Percentiles rank a stretch among this genome's conserved stretches.
phyloP scores from a whole-genome alignment of 108 stramenopile species.

The Cyclotella atomus region DNA sequence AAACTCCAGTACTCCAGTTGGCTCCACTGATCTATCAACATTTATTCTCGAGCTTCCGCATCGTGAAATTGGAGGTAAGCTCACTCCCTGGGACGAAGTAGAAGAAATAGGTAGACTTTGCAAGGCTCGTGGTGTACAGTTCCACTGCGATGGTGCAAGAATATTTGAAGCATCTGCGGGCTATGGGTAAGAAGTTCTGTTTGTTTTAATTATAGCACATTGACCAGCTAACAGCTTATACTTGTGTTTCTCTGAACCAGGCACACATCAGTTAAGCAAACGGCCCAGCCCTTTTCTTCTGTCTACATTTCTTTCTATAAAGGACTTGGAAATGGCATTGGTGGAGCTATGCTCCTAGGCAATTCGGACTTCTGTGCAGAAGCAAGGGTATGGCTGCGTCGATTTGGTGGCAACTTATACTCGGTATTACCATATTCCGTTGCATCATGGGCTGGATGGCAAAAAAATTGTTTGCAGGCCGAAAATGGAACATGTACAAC shows the following conservation, averaged over 20 bases:
- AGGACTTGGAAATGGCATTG: conserved; percentile 66
- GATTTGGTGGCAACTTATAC: conserved; percentile 87
- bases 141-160: conserved; percentile 88
- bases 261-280: conserved; percentile 34
- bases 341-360: conserved; percentile 84
- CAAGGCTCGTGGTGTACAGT: conserved; percentile 42
- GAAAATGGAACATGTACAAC: background rate
- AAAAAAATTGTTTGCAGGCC: conserved; percentile 35
- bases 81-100: conserved; percentile 73
- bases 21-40: conserved; percentile 33
- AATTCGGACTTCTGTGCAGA: conserved; percentile 57
- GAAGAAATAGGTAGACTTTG: conserved; percentile 49
- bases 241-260: no score
- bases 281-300: conserved; percentile 67
- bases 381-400: conserved; percentile 75
- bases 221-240: background rate
- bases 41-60: conserved; percentile 84
- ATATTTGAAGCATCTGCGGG: conserved; percentile 78
- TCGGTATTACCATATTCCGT: conserved; percentile 71
- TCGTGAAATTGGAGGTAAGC: conserved; percentile 84
- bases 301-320: conserved; percentile 87
- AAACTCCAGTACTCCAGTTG: conserved; percentile 5
- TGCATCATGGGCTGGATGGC: conserved; percentile 69
- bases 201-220: background rate
- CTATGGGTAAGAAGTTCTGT: conserved; percentile 37